Conservation (phyloP, 805 yeast species). For the Cyberlindnera misumaiensis region DNA sequence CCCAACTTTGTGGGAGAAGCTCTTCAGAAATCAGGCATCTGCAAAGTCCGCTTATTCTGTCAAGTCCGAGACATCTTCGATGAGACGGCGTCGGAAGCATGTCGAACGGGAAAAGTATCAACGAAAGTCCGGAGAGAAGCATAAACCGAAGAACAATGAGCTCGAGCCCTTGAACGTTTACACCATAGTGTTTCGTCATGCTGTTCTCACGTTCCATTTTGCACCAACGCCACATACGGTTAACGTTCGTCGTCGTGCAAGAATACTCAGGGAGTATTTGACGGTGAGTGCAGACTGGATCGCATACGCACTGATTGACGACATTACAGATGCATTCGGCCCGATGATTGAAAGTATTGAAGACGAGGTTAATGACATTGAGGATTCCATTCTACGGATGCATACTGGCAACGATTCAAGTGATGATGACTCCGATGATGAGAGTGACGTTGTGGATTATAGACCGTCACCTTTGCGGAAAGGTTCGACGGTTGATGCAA, state of each 20-base stretch:
- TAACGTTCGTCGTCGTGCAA: slow-evolving; percentile 88
- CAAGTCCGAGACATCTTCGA: slow-evolving; percentile 20
- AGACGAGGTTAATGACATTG: slow-evolving; percentile 90
- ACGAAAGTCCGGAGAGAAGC: slow-evolving; percentile 38
- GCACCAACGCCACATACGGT: slow-evolving; percentile 95
- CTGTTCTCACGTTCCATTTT: slow-evolving; percentile 89
- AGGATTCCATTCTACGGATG: slow-evolving; percentile 83
- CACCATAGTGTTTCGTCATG: slow-evolving; percentile 84
- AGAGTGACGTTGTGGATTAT: slow-evolving; percentile 30
- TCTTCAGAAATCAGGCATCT: slow-evolving; percentile 13
- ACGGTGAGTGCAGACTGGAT: slow-evolving; percentile 95
- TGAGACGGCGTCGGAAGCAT: slow-evolving; percentile 24
- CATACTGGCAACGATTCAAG: slow-evolving; percentile 49
- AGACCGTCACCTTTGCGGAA: slow-evolving; percentile 1
- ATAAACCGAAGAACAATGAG: slow-evolving; percentile 43
- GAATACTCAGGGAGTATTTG: slow-evolving; percentile 79
- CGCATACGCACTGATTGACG: slow-evolving; percentile 93
- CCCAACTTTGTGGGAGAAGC: slow-evolving; percentile 6
- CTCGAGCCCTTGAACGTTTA: slow-evolving; percentile 88
- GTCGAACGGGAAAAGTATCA: slow-evolving; percentile 31
- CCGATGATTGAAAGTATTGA: slow-evolving; percentile 94
- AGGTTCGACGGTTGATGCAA: slow-evolving; percentile 13
- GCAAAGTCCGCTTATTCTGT: slow-evolving; percentile 7
- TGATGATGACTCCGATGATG: slow-evolving; percentile 19
- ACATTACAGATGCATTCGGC: slow-evolving; percentile 94